Conservation (phyloP, 495 filamentous ascomycete genomes). For the Glutinoglossum americanum region DNA sequence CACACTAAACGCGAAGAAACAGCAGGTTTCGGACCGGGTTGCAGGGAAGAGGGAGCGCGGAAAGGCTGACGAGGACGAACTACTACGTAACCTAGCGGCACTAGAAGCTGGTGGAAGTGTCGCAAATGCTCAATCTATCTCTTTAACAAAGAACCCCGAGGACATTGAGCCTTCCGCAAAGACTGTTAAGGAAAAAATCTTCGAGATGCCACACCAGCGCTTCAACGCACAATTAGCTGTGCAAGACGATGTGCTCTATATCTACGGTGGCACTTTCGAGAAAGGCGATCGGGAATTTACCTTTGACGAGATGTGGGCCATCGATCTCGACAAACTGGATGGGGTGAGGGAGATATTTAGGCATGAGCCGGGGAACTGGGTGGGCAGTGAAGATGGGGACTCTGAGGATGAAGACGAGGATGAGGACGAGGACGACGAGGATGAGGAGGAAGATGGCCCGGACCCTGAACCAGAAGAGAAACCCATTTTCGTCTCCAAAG, state of each 20-base stretch:
- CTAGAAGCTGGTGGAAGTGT: conserved; percentile 46
- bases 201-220: conserved; percentile 65
- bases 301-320: conserved; percentile 80
- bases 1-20: conserved; percentile 29
- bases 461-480: conserved; percentile 22
- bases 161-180: conserved; percentile 29
- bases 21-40: conserved; percentile 26
- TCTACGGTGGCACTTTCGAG: conserved; percentile 88
- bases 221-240: conserved; percentile 83
- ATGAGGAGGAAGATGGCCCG: conserved; percentile 28
- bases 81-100: conserved; percentile 63
- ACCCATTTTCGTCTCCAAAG: conserved; percentile 21
- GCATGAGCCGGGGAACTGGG: conserved; percentile 68
- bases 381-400: conserved; percentile 29
- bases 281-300: conserved; percentile 86
- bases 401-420: conserved; percentile 50
- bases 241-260: conserved; percentile 76
- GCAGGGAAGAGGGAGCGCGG: conserved; percentile 45
- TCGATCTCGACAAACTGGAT: conserved; percentile 80
- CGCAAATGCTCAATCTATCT: conserved; percentile 19
- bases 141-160: conserved; percentile 13
- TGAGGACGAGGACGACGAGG: conserved; percentile 43
- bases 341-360: conserved; percentile 78
- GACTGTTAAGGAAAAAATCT: conserved; percentile 25
- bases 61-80: conserved; percentile 73